A percentile compares a stretch with the other conserved stretches of the same genome.
These are phyloP conservation scores for Linnemannia hyalina DNA, from an alignment of 192 early-diverging fungal genomes.

Conservation along the genomic window DNA sequence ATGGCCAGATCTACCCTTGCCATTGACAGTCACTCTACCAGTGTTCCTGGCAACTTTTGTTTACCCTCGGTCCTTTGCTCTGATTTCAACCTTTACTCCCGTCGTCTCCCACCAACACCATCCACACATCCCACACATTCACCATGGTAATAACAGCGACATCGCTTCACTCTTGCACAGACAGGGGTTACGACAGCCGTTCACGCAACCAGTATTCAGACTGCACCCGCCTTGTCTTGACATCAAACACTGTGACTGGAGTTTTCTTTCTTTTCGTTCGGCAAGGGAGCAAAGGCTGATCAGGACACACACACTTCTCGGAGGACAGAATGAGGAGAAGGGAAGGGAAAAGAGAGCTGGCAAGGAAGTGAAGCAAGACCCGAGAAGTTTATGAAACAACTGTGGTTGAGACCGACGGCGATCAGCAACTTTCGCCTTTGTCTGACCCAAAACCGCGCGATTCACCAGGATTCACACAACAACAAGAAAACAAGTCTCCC, in stretches of 20 bases:
- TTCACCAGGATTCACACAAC: not conserved
- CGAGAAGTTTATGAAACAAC: too few relatives aligned
- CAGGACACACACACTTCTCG: too few relatives aligned
- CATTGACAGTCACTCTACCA: not conserved
- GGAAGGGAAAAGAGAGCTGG: too few relatives aligned
- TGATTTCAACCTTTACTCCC: conserved; percentile 14
- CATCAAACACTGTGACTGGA: too few relatives aligned
- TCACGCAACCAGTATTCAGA: not conserved
- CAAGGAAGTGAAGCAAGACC: too few relatives aligned
- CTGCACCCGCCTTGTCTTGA: too few relatives aligned
- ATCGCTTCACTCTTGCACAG: not conserved
- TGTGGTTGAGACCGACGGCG: not conserved
- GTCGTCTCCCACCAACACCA: not conserved
- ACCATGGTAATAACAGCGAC: conserved; percentile 15
- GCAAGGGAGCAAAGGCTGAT: too few relatives aligned
- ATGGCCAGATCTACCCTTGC: not conserved
- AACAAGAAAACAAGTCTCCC: not conserved
- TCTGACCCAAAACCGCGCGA: too few relatives aligned
- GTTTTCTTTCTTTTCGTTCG: too few relatives aligned
- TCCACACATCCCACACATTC: not conserved
- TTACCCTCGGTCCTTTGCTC: not conserved
- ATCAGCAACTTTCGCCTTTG: not conserved
- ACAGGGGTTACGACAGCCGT: not conserved
- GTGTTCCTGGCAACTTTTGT: not conserved
- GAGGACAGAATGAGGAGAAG: too few relatives aligned